A percentile compares a stretch with the other conserved stretches of the same genome.
phyloP scores from a whole-genome alignment of 176 grass and related monocot species.

The Avena eriantha region DNA sequence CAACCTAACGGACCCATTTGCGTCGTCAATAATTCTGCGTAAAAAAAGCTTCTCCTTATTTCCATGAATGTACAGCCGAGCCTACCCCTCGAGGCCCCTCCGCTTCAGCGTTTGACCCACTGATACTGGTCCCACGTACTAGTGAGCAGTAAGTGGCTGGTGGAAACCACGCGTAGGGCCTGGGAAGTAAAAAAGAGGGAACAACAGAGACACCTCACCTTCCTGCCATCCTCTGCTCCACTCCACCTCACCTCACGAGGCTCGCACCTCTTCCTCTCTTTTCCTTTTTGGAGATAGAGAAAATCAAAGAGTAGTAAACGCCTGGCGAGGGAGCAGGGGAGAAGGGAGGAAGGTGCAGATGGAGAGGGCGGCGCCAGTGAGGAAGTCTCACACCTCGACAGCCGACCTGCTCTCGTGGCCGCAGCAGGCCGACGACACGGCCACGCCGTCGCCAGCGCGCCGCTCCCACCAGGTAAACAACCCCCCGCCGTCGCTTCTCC shows the following conservation, averaged over 20 bases:
- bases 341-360: slow-evolving; percentile 41
- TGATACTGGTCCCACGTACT: neutral
- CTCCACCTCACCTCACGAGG: slow-evolving; percentile 36
- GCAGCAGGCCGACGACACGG: slow-evolving; percentile 36
- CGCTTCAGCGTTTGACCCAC: neutral
- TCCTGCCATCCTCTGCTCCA: slow-evolving; percentile 49
- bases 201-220: slow-evolving; percentile 69
- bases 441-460: slow-evolving; percentile 53
- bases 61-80: too few species aligned
- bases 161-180: slow-evolving; percentile 15
- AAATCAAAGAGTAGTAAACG: neutral
- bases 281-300: slow-evolving; percentile 39
- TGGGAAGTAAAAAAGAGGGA: neutral
- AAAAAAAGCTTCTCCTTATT: too few species aligned
- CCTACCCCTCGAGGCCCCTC: too few species aligned
- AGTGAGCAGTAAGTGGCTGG: neutral
- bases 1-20: too few species aligned
- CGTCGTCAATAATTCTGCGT: too few species aligned
- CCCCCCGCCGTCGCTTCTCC: neutral
- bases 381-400: slow-evolving; percentile 83
- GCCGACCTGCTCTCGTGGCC: slow-evolving; percentile 86
- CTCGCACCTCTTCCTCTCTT: neutral
- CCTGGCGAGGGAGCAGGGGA: neutral
- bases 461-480: slow-evolving; percentile 64
- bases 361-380: slow-evolving; percentile 79